Conservation (phyloP, 164 flowering plant genomes). For the Santalum album region DNA sequence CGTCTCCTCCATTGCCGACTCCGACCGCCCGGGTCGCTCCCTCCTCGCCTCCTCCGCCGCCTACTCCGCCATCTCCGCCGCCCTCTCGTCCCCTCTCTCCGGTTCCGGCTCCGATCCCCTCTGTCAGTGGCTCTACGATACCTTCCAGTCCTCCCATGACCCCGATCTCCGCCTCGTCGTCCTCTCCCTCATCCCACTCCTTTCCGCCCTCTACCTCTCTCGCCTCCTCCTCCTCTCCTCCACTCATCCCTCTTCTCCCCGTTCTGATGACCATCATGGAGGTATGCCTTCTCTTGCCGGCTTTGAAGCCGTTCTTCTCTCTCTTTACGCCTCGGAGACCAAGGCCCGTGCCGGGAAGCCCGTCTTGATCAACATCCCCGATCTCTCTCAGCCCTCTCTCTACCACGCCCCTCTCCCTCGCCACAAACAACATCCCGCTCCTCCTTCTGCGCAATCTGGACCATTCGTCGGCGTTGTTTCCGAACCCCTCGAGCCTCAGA, state of each 20-base stretch:
- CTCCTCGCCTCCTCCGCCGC: constrained; percentile 57
- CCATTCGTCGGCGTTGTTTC: constrained; percentile 46
- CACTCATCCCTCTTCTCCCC: too few relatives aligned
- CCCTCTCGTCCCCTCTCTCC: constrained; percentile 44
- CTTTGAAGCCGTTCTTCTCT: constrained; percentile 79
- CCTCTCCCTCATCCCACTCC: constrained; percentile 67
- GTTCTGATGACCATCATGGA: too few relatives aligned
- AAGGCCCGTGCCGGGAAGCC: constrained; percentile 78
- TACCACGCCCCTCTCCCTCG: constrained; percentile 55
- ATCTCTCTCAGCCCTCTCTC: too few relatives aligned
- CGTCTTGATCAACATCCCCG: constrained; percentile 50
- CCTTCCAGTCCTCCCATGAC: constrained; percentile 67
- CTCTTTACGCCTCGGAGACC: constrained; percentile 60
- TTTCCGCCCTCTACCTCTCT: constrained; percentile 65
- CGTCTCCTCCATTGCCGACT: constrained; percentile 67
- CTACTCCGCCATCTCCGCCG: constrained; percentile 44
- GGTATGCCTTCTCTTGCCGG: too few relatives aligned
- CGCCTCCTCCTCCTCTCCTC: constrained; percentile 36
- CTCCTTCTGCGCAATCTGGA: constrained; percentile 1
- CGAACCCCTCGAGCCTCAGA: constrained; percentile 69
- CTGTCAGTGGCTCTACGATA: too few relatives aligned
- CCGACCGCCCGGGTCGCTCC: constrained; percentile 85
- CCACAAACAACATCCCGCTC: constrained; percentile 8
- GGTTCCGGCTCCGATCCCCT: too few relatives aligned
- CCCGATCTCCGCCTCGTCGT: constrained; percentile 79